These are phyloP conservation scores for Penicillium goetzii DNA, from an alignment of 495 filamentous ascomycete species.

Conservation along the genomic window DNA sequence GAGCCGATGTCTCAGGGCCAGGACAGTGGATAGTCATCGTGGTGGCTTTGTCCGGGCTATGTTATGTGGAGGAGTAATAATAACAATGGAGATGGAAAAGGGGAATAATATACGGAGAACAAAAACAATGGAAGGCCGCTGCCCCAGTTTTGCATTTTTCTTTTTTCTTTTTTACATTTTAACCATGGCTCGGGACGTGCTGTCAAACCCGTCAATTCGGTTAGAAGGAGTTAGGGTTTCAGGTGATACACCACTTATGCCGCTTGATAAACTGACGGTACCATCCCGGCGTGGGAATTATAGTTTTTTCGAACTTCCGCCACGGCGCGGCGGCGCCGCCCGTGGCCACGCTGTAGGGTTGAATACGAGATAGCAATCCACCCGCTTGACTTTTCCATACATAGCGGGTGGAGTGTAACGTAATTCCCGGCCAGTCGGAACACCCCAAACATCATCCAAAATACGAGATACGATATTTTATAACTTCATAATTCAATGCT, in stretches of 20 bases:
- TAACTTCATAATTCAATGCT: no score
- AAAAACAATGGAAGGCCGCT: conserved; percentile 3
- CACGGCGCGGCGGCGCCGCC: no score
- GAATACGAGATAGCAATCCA: conserved; percentile 15
- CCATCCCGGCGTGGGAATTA: conserved; percentile 6
- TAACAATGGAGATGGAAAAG: background rate
- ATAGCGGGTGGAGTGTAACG: background rate
- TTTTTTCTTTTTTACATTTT: no score
- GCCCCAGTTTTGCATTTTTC: background rate
- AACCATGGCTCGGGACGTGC: background rate
- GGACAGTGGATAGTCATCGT: conserved; percentile 34
- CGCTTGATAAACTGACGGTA: conserved; percentile 24
- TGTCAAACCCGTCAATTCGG: conserved; percentile 24
- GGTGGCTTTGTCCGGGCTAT: conserved; percentile 9
- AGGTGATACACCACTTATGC: conserved; percentile 10
- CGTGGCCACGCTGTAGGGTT: background rate
- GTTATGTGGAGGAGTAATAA: conserved; percentile 7
- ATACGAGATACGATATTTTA: no score
- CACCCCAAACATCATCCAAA: no score
- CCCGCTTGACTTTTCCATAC: conserved; percentile 1
- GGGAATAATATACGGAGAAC: conserved; percentile 6
- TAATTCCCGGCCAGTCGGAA: no score
- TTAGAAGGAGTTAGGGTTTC: conserved; percentile 22
- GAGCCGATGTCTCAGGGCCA: conserved; percentile 32
- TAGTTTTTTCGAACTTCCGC: conserved; percentile 1